Base-by-base conservation (phyloP, 2,329 filamentous ascomycete genomes). In the Rugonectria rugulosa region DNA sequence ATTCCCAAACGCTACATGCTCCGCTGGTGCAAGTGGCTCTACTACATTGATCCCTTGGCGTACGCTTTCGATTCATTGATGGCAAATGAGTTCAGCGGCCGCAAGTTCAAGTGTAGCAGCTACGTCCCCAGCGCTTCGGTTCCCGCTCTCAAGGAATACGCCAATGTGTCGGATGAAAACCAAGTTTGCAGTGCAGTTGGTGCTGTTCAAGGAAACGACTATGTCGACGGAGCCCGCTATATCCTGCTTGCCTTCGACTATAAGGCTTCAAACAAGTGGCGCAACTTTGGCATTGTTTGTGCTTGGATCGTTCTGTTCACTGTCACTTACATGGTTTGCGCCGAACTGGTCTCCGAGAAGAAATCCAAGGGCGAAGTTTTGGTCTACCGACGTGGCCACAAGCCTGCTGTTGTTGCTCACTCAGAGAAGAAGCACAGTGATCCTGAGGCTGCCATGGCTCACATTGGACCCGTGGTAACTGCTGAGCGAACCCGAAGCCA, bases 61-160 rank as follows among this genome's bases (percentile, higher is more conserved):
- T 96, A 96, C 61, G 86, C 86, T 0, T 96, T 96, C 67, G 91
- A 96, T 71, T 79, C 86, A 0, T 79, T 96, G 21, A 88, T 94
- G 82, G 82, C 90, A 60, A 96, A 96, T 73, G 92, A 97, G 72
- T 96, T 96, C 69, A 75, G 86, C 63, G 75, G 78, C 56, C 84
- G 88, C 14, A 59, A 84, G 0, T 95, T 88, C 69, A 41, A 48
- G 0, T 86, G 84, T 68, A 73, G 71, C 17, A 56, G 70, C 24
- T 81, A 73, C 44, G 75, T 84, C 2, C 83, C 83, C 0, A 45
- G 10, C 52, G 40, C 45, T n/a, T n/a, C n/a, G n/a, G n/a, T n/a
- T n/a, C n/a, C n/a, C 10, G 1, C 68, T 34, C 69, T 70, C 6
- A 1, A 24, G 0, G 68, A 62, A 36, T 77, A 76, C 15, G 51